Percentiles rank a stretch among this genome's conserved stretches.
These are phyloP conservation scores for Claviceps maximensis DNA, from an alignment of 2,329 filamentous ascomycete species.

Conservation along the genomic window DNA sequence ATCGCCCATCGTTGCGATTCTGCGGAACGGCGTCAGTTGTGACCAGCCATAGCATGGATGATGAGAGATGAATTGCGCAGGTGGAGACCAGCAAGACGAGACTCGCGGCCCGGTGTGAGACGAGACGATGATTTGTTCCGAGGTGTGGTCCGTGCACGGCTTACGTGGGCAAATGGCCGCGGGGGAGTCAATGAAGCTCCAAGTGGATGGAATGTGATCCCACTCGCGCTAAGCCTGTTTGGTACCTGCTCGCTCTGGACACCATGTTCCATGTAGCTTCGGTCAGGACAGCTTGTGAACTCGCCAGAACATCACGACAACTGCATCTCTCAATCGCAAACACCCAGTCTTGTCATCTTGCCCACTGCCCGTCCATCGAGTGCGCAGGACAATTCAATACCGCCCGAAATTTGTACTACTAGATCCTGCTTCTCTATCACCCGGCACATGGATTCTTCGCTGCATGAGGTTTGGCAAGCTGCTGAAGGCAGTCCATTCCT, in stretches of 20 bases:
- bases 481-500: slow-evolving; percentile 76
- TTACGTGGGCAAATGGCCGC: slow-evolving; percentile 15
- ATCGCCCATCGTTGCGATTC: not conserved
- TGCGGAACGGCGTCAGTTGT: not conserved
- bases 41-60: not conserved
- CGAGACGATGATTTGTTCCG: not conserved
- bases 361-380: not conserved
- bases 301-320: not conserved
- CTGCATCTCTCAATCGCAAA: not conserved
- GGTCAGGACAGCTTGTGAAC: slow-evolving; percentile 9
- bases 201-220: not conserved
- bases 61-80: not conserved
- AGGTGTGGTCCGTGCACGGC: slow-evolving; percentile 13
- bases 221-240: slow-evolving; percentile 18
- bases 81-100: not conserved
- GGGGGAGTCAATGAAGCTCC: not conserved
- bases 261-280: slow-evolving; percentile 15
- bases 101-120: too few species aligned
- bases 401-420: not conserved
- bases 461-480: slow-evolving; percentile 88
- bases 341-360: not conserved
- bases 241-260: slow-evolving; percentile 16
- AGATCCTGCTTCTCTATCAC: not conserved
- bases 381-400: not conserved
- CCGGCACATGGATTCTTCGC: slow-evolving; percentile 60